Conservation (phyloP, 192 early-diverging fungal species). For the Podila verticillata region DNA sequence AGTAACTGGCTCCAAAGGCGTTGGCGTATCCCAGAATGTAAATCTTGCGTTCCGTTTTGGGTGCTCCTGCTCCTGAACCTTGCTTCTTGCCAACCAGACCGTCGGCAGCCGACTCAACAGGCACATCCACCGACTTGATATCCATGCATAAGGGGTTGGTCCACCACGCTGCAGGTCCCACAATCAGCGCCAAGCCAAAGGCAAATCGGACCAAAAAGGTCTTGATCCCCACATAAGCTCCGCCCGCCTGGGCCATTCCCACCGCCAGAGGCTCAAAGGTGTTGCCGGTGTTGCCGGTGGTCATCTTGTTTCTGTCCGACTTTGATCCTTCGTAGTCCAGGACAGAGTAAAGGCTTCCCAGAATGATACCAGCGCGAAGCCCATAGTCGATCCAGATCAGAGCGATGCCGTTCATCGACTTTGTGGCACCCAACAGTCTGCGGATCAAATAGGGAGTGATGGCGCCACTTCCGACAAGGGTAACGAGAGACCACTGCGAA, state of each 20-base stretch:
- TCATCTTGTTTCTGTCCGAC: constrained; percentile 9
- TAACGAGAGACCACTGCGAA: constrained; percentile 57
- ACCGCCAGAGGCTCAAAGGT: constrained; percentile 32
- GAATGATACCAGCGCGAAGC: constrained; percentile 63
- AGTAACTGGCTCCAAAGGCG: constrained; percentile 74
- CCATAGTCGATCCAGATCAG: constrained; percentile 65
- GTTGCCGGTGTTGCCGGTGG: constrained; percentile 15
- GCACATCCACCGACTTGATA: constrained; percentile 46
- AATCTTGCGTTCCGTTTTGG: constrained; percentile 36
- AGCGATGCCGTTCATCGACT: constrained; percentile 63
- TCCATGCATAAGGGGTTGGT: constrained; percentile 65
- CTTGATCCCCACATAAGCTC: constrained; percentile 47
- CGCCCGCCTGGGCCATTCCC: constrained; percentile 12
- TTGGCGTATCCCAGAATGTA: constrained; percentile 70
- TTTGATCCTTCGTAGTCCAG: constrained; percentile 59
- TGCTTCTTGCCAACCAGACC: constrained; percentile 4
- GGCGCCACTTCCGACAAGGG: constrained; percentile 56
- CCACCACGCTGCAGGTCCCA: constrained; percentile 64
- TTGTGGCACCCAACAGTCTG: constrained; percentile 54
- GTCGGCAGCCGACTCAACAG: neutral
- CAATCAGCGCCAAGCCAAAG: constrained; percentile 61
- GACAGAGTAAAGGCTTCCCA: constrained; percentile 64
- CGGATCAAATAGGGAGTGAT: constrained; percentile 53
- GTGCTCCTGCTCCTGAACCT: neutral
- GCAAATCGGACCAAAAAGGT: constrained; percentile 63